These are phyloP conservation scores for Plasmopara viticola DNA, from an alignment of 352 stramenopile species.

Conservation along the genomic window DNA sequence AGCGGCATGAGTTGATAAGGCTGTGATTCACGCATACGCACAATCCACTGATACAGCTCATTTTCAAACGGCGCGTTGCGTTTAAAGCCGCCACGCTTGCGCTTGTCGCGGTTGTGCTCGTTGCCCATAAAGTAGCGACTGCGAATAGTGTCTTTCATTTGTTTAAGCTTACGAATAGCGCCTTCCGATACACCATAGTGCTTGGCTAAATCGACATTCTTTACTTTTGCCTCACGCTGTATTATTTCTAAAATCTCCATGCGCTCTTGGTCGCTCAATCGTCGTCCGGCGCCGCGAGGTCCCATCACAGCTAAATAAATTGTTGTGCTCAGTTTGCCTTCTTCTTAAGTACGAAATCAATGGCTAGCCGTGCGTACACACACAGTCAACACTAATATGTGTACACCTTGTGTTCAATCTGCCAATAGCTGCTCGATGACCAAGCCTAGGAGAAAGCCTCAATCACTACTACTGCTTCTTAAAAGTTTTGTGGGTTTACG, in stretches of 20 bases:
- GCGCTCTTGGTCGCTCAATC: conserved; percentile 84
- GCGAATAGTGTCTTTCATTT: conserved; percentile 82
- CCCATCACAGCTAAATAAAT: conserved; percentile 35
- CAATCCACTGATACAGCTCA: conserved; percentile 84
- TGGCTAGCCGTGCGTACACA: conserved; percentile 8
- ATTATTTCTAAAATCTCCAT: conserved; percentile 87
- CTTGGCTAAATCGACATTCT: conserved; percentile 83
- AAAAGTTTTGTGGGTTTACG: conserved; percentile 81
- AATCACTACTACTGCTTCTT: conserved; percentile 68
- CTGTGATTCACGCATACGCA: conserved; percentile 71
- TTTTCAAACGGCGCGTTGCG: conserved; percentile 81
- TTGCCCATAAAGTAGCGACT: conserved; percentile 79
- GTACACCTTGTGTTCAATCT: conserved; percentile 5
- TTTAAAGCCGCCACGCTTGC: conserved; percentile 78
- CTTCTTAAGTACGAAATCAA: conserved; percentile 34
- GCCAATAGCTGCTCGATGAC: too few relatives aligned
- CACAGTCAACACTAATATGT: conserved; percentile 1
- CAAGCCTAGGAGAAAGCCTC: conserved; percentile 25
- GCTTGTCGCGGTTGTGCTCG: conserved; percentile 81
- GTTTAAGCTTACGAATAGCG: conserved; percentile 84
- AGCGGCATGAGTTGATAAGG: conserved; percentile 80
- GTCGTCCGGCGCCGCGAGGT: conserved; percentile 61
- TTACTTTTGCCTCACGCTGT: conserved; percentile 72
- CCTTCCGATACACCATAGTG: conserved; percentile 81
- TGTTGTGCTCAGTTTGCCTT: conserved; percentile 4